Percentiles rank a stretch among this genome's conserved stretches.
Evolutionary conservation across 2,329 filamentous ascomycete species (phyloP).

Genomic region (Fonsecaea nubica): DNA sequence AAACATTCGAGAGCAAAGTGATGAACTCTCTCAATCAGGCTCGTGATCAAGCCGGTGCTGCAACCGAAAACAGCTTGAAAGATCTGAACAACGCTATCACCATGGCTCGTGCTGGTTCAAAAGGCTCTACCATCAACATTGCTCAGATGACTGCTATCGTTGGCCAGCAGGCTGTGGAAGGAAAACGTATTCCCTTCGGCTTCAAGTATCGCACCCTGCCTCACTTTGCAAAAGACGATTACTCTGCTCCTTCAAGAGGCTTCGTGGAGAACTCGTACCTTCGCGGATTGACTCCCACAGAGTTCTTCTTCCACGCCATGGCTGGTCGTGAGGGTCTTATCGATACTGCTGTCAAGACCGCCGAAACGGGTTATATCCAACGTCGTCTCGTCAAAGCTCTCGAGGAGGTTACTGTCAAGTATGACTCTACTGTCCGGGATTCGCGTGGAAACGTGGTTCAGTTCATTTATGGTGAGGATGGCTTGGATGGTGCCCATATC

Average conservation of each 20-base stretch:
- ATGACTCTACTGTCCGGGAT: slow-evolving; percentile 96
- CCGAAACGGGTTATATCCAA: slow-evolving; percentile 98
- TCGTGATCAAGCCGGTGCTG: slow-evolving; percentile 94
- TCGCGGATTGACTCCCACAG: slow-evolving; percentile 88
- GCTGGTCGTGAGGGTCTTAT: slow-evolving; percentile 99
- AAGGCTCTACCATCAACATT: slow-evolving; percentile 99
- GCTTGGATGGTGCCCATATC: slow-evolving; percentile 89
- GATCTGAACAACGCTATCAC: slow-evolving; percentile 95
- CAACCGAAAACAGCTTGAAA: slow-evolving; percentile 89
- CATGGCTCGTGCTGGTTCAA: slow-evolving; percentile 96
- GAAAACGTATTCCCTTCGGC: slow-evolving; percentile 97
- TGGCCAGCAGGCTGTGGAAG: slow-evolving; percentile 97
- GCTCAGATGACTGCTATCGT: slow-evolving; percentile 99
- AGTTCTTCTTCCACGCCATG: slow-evolving; percentile 99
- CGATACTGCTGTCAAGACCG: slow-evolving; percentile 98
- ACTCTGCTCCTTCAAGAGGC: slow-evolving; percentile 93
- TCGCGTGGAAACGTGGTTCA: slow-evolving; percentile 96
- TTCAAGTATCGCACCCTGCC: slow-evolving; percentile 98
- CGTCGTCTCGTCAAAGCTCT: slow-evolving; percentile 97
- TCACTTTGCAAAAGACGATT: slow-evolving; percentile 99
- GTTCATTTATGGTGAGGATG: slow-evolving; percentile 97
- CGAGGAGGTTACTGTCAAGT: slow-evolving; percentile 96
- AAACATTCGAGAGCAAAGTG: slow-evolving; percentile 97
- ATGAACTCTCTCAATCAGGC: slow-evolving; percentile 92
- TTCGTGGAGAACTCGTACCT: slow-evolving; percentile 99